Conservation (phyloP, 139 green algal species). For the Nannochloris sp. region DNA sequence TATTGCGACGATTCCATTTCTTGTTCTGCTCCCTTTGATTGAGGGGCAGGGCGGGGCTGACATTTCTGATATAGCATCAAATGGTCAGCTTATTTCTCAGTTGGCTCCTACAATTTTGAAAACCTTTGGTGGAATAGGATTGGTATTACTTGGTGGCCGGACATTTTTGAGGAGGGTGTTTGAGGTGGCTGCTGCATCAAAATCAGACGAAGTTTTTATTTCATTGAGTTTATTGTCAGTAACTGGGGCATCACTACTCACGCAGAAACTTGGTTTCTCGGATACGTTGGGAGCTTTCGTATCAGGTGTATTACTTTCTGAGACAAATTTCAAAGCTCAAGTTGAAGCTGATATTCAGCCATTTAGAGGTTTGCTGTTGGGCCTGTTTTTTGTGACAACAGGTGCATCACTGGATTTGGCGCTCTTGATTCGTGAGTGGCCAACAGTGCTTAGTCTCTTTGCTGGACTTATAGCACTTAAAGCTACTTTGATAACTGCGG, state of each 20-base stretch:
- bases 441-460: slow-evolving; percentile 57
- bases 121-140: slow-evolving; percentile 61
- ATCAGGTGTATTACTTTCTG: slow-evolving; percentile 75
- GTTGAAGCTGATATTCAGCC: slow-evolving; percentile 84
- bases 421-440: slow-evolving; percentile 56
- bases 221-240: slow-evolving; percentile 87
- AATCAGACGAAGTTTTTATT: slow-evolving; percentile 84
- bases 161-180: slow-evolving; percentile 58
- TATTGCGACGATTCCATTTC: slow-evolving; percentile 86
- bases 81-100: slow-evolving; percentile 32
- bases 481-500: slow-evolving; percentile 62
- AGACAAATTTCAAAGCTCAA: slow-evolving; percentile 73
- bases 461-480: slow-evolving; percentile 78
- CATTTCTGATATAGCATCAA: not conserved
- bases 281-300: slow-evolving; percentile 91
- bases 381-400: slow-evolving; percentile 88
- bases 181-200: slow-evolving; percentile 67
- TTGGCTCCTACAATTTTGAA: slow-evolving; percentile 61
- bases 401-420: slow-evolving; percentile 56
- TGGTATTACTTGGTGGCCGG: slow-evolving; percentile 73
- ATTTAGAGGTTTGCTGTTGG: slow-evolving; percentile 84
- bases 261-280: slow-evolving; percentile 72
- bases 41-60: slow-evolving; percentile 23
- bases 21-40: slow-evolving; percentile 80
- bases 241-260: slow-evolving; percentile 69